Conservation (phyloP, 208 protist species). For the Acanthamoeba culbertsoni region DNA sequence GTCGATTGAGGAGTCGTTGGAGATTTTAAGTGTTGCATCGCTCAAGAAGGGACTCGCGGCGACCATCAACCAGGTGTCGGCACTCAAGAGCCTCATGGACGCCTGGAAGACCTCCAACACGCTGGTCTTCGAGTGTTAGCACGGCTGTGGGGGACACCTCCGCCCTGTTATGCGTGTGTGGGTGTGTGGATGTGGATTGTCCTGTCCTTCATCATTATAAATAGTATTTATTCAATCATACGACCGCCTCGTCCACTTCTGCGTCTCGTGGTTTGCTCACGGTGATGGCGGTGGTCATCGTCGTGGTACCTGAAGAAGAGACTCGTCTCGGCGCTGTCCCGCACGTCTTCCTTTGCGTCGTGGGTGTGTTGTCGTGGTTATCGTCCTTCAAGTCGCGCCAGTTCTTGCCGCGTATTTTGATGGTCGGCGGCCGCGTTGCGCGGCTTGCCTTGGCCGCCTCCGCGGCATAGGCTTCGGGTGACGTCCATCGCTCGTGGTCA, state of each 20-base stretch:
- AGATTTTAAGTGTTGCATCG: neutral
- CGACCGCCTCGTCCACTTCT: too few relatives aligned
- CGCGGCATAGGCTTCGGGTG: neutral
- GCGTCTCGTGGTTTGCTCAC: too few relatives aligned
- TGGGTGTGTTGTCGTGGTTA: neutral
- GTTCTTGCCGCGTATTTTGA: constrained; percentile 20
- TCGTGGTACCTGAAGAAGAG: too few relatives aligned
- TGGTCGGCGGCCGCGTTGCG: neutral
- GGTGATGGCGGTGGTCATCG: too few relatives aligned
- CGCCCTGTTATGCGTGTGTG: too few relatives aligned
- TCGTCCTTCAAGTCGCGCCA: neutral
- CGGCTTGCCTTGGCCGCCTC: neutral
- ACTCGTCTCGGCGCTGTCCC: too few relatives aligned
- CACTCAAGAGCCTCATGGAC: constrained; percentile 7
- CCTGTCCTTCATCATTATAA: too few relatives aligned
- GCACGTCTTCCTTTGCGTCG: neutral
- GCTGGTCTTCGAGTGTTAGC: neutral
- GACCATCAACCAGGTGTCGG: constrained; percentile 36
- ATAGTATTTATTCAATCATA: too few relatives aligned
- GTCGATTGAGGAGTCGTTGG: neutral
- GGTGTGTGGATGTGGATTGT: too few relatives aligned
- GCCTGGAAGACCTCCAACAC: constrained; percentile 6
- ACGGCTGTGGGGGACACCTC: too few relatives aligned
- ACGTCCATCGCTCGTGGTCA: neutral
- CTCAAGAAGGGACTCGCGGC: constrained; percentile 28